A percentile compares a stretch with the other conserved stretches of the same genome.
phyloP scores from a whole-genome alignment of 2,329 filamentous ascomycete species.

The Microdochium paspali region DNA sequence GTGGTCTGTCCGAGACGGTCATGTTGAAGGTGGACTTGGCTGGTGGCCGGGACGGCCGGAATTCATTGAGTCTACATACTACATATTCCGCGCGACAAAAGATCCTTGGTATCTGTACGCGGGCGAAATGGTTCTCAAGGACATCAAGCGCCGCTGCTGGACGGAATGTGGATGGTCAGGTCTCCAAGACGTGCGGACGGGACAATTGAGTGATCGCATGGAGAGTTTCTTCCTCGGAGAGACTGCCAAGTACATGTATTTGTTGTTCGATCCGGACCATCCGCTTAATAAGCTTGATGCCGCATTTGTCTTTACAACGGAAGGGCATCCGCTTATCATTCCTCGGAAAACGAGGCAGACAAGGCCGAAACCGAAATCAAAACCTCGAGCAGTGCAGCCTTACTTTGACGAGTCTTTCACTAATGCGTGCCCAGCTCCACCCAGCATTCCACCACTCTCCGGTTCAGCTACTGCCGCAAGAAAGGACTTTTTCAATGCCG shows the following conservation, averaged over 20 bases:
- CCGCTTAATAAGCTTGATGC: constrained; percentile 81
- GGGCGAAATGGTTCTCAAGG: constrained; percentile 87
- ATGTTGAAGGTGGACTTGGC: constrained; percentile 75
- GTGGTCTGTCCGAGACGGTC: constrained; percentile 79
- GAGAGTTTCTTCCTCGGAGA: constrained; percentile 98
- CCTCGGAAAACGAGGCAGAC: constrained; percentile 36
- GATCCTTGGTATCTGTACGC: constrained; percentile 96
- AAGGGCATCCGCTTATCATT: constrained; percentile 87
- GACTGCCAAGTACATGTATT: constrained; percentile 89
- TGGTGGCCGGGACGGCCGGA: constrained; percentile 97
- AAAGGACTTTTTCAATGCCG: constrained; percentile 78
- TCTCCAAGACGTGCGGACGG: constrained; percentile 70
- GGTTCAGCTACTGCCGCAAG: constrained; percentile 74
- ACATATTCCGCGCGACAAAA: constrained; percentile 85
- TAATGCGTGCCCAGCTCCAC: constrained; percentile 58
- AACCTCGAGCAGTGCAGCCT: constrained; percentile 16
- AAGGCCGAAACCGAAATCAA: constrained; percentile 13
- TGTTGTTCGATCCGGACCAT: constrained; percentile 80
- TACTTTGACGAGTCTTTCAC: constrained; percentile 37
- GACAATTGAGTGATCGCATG: constrained; percentile 89
- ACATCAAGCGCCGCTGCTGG: constrained; percentile 83
- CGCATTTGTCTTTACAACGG: constrained; percentile 88
- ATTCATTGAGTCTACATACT: constrained; percentile 94
- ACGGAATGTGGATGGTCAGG: constrained; percentile 91
- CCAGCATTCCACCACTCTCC: constrained; percentile 51